phyloP scores from a whole-genome alignment of 169 alveolate species.

The Besnoitia besnoiti region DNA sequence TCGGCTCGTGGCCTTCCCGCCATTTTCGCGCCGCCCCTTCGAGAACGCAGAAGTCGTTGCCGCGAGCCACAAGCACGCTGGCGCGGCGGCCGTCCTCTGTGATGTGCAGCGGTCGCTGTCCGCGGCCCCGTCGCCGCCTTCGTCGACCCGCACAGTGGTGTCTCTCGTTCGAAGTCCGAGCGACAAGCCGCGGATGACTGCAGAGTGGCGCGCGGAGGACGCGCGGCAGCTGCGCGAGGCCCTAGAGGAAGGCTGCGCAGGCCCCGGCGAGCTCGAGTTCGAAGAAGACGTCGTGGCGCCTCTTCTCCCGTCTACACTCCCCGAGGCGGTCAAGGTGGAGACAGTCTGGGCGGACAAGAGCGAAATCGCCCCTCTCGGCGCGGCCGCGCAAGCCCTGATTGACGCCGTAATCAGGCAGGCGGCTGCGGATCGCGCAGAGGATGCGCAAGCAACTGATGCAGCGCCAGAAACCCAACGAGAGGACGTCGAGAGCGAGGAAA shows the following conservation, averaged over 20 bases:
- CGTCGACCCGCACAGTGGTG: neutral
- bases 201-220: slow-evolving; percentile 54
- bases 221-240: slow-evolving; percentile 45
- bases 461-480: neutral
- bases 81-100: neutral
- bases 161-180: neutral
- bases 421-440: neutral
- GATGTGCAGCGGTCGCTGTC: neutral
- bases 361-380: slow-evolving; percentile 62
- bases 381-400: slow-evolving; percentile 58
- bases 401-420: neutral
- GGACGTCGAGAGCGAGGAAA: too few species aligned
- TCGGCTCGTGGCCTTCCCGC: too few species aligned
- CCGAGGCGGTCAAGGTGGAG: neutral
- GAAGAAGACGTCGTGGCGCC: slow-evolving; percentile 46
- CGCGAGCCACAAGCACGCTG: too few species aligned
- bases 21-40: too few species aligned
- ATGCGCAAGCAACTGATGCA: neutral
- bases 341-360: slow-evolving; percentile 59
- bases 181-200: slow-evolving; percentile 13
- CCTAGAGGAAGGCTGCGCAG: slow-evolving; percentile 24
- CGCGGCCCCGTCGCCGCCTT: neutral
- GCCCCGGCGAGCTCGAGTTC: slow-evolving; percentile 45
- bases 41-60: too few species aligned
- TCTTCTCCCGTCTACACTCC: neutral